These are phyloP conservation scores for Coemansia aciculifera DNA, from an alignment of 192 early-diverging fungal genomes.

Conservation along the genomic window DNA sequence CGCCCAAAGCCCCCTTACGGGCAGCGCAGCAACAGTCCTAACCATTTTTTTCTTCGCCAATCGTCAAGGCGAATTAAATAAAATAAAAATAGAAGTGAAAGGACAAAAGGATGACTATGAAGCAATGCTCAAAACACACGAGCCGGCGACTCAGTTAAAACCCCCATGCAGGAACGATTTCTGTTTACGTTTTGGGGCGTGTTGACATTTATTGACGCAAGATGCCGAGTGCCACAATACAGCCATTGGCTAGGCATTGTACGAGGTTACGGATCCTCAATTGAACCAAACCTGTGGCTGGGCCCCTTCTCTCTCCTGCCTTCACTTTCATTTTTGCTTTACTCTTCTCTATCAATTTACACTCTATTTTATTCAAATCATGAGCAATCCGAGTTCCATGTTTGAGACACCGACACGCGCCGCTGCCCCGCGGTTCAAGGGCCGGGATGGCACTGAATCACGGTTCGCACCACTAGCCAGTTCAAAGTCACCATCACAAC, in stretches of 20 bases:
- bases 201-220: not conserved
- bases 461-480: not conserved
- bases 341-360: not conserved
- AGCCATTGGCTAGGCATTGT: not conserved
- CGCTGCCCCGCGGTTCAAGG: slow-evolving; percentile 24
- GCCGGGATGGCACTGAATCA: slow-evolving; percentile 9
- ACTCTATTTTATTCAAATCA: slow-evolving; percentile 2
- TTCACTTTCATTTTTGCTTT: not conserved
- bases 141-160: no score
- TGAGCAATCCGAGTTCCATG: slow-evolving; percentile 20
- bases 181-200: no score
- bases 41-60: not conserved
- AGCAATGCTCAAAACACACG: no score
- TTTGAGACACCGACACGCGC: slow-evolving; percentile 39
- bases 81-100: not conserved
- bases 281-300: not conserved
- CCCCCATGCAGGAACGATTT: no score
- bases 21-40: slow-evolving; percentile 4
- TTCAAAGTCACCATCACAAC: slow-evolving; percentile 46
- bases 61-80: not conserved
- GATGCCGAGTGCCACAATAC: not conserved
- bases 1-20: slow-evolving; percentile 33
- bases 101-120: not conserved
- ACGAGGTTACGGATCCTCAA: not conserved
- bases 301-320: not conserved